A percentile compares a stretch with the other conserved stretches of the same genome.
Conservation (phyloP, 2,329 filamentous ascomycete genomes). For the Apiospora marii region DNA sequence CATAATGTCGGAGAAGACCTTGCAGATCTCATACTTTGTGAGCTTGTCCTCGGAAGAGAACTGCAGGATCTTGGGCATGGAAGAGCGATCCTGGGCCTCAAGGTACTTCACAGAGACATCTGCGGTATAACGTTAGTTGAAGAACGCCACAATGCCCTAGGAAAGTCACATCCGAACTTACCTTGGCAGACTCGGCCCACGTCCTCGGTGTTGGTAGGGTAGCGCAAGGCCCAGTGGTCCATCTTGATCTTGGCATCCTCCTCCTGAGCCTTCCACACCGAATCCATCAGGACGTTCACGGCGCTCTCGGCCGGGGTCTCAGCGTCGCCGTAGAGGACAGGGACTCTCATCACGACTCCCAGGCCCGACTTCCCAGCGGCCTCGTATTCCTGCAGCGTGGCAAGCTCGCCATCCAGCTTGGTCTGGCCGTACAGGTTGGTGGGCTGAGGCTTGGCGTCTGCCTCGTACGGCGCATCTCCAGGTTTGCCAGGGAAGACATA, state of each 20-base stretch:
- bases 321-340: conserved; percentile 83
- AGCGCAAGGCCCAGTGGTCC: conserved; percentile 86
- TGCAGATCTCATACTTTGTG: conserved; percentile 91
- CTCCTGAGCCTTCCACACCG: conserved; percentile 76
- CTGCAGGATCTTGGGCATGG: conserved; percentile 76
- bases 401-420: conserved; percentile 67
- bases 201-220: conserved; percentile 90
- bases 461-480: conserved; percentile 86
- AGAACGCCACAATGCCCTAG: not conserved
- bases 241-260: conserved; percentile 71
- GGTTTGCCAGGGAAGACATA: conserved; percentile 78
- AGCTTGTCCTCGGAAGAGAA: conserved; percentile 86
- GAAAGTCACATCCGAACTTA: conserved; percentile 43
- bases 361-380: conserved; percentile 57
- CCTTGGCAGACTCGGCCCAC: conserved; percentile 79
- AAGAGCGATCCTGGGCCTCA: conserved; percentile 51
- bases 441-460: conserved; percentile 68
- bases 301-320: conserved; percentile 78
- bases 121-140: conserved; percentile 36
- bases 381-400: conserved; percentile 69
- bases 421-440: conserved; percentile 78
- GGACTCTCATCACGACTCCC: conserved; percentile 79
- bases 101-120: conserved; percentile 78
- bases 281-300: conserved; percentile 81
- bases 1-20: conserved; percentile 80